phyloP scores from a whole-genome alignment of 2,329 filamentous ascomycete genomes.

The Sporothrix dimorphospora region DNA sequence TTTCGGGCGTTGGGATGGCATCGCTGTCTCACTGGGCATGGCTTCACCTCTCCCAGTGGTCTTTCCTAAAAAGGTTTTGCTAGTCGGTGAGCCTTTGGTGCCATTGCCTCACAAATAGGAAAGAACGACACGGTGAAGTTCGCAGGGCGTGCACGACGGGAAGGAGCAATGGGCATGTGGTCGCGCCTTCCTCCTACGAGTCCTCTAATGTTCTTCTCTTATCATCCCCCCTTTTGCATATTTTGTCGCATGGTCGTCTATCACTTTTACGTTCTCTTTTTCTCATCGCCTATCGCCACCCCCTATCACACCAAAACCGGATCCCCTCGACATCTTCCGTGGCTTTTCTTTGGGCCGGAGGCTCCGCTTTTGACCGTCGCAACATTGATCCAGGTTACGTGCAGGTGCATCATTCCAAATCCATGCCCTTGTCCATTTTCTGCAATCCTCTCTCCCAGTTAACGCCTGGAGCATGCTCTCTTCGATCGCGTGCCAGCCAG shows the following conservation, averaged over 20 bases:
- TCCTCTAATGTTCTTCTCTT: neutral
- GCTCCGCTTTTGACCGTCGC: conserved; percentile 9
- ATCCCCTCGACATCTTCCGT: conserved; percentile 5
- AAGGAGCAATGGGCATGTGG: neutral
- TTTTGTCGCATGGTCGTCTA: neutral
- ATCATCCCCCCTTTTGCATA: neutral
- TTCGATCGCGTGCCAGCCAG: neutral
- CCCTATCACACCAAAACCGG: neutral
- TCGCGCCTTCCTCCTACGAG: neutral
- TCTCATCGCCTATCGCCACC: conserved; percentile 9
- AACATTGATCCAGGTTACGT: conserved; percentile 16
- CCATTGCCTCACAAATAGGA: neutral
- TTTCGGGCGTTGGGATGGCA: neutral
- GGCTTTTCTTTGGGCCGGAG: conserved; percentile 4
- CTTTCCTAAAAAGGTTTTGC: neutral
- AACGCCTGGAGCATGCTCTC: neutral
- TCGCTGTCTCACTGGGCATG: neutral
- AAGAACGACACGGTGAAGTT: conserved; percentile 2
- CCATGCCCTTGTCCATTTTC: neutral
- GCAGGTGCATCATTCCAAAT: neutral
- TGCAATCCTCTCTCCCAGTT: neutral
- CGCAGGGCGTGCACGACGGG: neutral
- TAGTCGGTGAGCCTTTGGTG: neutral
- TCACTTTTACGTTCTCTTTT: neutral
- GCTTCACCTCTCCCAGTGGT: neutral